Evolutionary conservation across 208 protist genomes (phyloP).

Genomic region (Acanthamoeba castellanii): DNA sequence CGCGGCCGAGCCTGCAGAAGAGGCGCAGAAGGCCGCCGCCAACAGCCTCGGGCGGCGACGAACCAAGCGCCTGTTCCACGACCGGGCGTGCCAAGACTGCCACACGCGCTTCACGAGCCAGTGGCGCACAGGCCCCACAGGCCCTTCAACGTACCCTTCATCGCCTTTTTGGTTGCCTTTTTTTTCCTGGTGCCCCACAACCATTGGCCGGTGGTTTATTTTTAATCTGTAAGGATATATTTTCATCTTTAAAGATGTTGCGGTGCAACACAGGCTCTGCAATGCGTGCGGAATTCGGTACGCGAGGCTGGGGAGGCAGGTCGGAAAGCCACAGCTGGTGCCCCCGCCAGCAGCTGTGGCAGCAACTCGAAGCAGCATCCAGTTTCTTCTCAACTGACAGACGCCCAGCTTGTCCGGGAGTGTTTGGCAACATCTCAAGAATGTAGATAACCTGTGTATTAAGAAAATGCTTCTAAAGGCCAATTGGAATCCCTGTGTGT

Average conservation of each 20-base stretch:
- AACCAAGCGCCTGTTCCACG: not conserved
- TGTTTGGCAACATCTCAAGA: no score
- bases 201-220: no score
- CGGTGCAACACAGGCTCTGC: not conserved
- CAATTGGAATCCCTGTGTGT: no score
- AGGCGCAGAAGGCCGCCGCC: not conserved
- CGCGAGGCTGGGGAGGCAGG: not conserved
- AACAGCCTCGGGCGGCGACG: not conserved
- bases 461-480: no score
- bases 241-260: no score
- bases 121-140: not conserved
- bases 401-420: no score
- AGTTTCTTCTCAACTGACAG: no score
- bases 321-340: not conserved
- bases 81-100: not conserved
- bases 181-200: no score
- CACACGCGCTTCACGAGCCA: constrained; percentile 1
- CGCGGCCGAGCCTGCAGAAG: not conserved
- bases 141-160: not conserved
- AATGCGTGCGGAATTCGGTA: not conserved
- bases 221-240: no score
- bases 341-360: no score
- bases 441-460: no score
- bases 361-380: no score
- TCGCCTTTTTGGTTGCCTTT: not conserved